Conservation (phyloP, 495 filamentous ascomycete genomes). For the Xylaria castorea region DNA sequence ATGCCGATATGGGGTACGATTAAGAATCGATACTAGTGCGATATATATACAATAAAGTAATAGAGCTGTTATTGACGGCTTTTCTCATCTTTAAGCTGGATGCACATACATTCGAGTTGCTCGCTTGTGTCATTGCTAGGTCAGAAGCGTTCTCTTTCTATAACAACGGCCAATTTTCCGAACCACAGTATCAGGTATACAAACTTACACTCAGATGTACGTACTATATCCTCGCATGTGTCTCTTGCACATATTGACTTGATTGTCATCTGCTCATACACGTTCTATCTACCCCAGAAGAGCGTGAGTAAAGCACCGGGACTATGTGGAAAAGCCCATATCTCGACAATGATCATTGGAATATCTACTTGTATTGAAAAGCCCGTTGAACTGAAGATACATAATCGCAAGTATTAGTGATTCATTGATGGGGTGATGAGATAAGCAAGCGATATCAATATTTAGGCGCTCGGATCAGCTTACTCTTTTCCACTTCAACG, state of each 20-base stretch:
- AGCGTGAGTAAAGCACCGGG: not conserved
- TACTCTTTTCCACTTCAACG: not conserved
- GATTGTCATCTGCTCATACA: not conserved
- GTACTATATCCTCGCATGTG: not conserved
- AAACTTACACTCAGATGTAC: not conserved
- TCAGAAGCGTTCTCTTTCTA: not conserved
- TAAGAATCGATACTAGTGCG: not conserved
- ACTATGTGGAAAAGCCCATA: not conserved
- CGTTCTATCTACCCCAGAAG: not conserved
- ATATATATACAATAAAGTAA: not conserved
- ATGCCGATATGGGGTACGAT: not conserved
- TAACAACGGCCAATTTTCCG: not conserved
- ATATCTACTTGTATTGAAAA: not conserved
- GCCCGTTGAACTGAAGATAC: not conserved
- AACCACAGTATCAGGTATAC: not conserved
- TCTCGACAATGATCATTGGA: not conserved
- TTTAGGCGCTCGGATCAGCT: constrained; percentile 41
- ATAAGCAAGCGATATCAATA: not conserved
- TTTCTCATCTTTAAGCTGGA: not conserved
- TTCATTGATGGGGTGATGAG: not conserved
- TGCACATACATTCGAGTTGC: not conserved
- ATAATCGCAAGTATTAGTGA: no score
- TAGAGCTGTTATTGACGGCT: not conserved
- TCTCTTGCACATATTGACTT: not conserved
- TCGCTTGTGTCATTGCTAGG: not conserved